A percentile compares a stretch with the other conserved stretches of the same genome.
phyloP scores from a whole-genome alignment of 2,329 filamentous ascomycete species.

The Penicillium sp. region DNA sequence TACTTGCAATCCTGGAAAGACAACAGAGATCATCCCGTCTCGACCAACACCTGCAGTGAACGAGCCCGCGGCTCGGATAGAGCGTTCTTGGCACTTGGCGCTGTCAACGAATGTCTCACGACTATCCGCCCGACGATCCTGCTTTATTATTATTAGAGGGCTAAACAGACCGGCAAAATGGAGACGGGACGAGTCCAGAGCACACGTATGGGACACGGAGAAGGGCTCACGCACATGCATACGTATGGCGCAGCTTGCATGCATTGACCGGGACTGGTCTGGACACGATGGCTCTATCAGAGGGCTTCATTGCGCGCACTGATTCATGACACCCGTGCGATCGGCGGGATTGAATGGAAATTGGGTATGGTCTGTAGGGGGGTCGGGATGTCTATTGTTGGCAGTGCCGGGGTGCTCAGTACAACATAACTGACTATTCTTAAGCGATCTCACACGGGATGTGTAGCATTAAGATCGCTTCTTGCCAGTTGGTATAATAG shows the following conservation, averaged over 20 bases:
- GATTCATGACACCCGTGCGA: not conserved
- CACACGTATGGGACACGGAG: not conserved
- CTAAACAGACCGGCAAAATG: not conserved
- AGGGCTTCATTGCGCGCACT: not conserved
- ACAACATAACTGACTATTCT: no score
- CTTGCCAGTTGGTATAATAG: not conserved
- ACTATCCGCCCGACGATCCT: slow-evolving; percentile 10
- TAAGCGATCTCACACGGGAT: not conserved
- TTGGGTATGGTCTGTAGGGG: not conserved
- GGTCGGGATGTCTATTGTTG: not conserved
- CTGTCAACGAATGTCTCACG: slow-evolving; percentile 6
- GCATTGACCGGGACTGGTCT: not conserved
- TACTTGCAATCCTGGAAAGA: not conserved
- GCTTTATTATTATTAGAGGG: not conserved
- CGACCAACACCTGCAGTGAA: not conserved
- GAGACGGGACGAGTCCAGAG: not conserved
- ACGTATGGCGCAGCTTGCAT: slow-evolving; percentile 7
- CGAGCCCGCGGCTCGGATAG: slow-evolving; percentile 3
- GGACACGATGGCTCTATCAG: slow-evolving; percentile 1
- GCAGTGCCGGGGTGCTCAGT: not conserved
- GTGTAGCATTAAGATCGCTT: not conserved
- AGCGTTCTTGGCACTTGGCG: slow-evolving; percentile 11
- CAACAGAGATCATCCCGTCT: not conserved
- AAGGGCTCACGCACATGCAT: not conserved
- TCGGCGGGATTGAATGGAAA: not conserved